Base-by-base conservation (phyloP, 2,329 filamentous ascomycete genomes). In the Colletotrichum cereale region DNA sequence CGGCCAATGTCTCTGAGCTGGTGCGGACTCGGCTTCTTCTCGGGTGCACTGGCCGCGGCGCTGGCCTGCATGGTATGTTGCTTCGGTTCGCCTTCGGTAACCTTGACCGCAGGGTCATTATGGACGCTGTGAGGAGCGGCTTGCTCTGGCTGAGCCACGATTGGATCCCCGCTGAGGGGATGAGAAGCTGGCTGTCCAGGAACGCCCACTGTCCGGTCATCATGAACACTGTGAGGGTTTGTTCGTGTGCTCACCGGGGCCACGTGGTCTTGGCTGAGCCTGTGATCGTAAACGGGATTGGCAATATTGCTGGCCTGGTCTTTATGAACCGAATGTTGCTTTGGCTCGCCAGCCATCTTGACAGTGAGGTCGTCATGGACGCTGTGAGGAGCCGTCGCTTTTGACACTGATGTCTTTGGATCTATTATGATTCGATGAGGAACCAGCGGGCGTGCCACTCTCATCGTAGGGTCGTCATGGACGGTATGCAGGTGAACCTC, bases 361-460 rank as follows among this genome's bases (percentile, higher is more conserved):
- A 26, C 29, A 11, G 42, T 47, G 10, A 26, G 52, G 38, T 71
- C 68, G 3, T 52, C 26, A 38, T 71, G 52, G 7, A 68, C 58
- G 38, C 52, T 40, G 34, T 71, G 68, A 36, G 48, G 38, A 29
- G 38, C 24, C 16, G 40, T 36, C 12, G 47, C 10, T n/a, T 34
- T 36, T 40, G 56, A 24, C 21, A 56, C 31, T 7, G 31, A 31
- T 36, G 42, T 42, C 29, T 24, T 62, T 34, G 50, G 57, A 47
- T 67, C 68, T 50, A 44, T 47, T 3, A 36, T 55, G 24, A 71
- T 67, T 26, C 42, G 50, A 52, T 71, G 68, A 34, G 68, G 57
- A 21, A 52, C 29, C 18, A 40, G 18, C 3, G 42, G 52, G 36
- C 52, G 68, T 21, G 68, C 50, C 7, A 67, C 44, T 26, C 62